Conservation (phyloP, 306 rosid species). For the Ziziphus jujuba region DNA sequence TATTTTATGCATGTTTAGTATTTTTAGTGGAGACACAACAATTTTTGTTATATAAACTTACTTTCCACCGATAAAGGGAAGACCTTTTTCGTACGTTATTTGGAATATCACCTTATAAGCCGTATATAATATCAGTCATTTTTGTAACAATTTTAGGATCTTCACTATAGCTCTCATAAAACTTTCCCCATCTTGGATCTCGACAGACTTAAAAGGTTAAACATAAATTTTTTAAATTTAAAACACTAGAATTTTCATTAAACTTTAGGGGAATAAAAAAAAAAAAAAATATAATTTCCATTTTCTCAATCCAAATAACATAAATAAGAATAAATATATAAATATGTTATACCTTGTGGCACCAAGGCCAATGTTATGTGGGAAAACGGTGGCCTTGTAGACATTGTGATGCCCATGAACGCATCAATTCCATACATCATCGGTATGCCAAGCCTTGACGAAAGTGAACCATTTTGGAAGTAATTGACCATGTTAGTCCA, state of each 20-base stretch:
- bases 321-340: too few species aligned
- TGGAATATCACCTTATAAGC: constrained; percentile 17
- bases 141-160: constrained; percentile 7
- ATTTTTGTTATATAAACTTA: neutral
- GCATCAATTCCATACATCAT: constrained; percentile 37
- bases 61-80: constrained; percentile 13
- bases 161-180: constrained; percentile 24
- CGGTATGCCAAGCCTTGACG: constrained; percentile 28
- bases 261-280: neutral
- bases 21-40: too few species aligned
- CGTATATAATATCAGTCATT: constrained; percentile 17
- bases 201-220: constrained; percentile 8
- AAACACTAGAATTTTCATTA: neutral
- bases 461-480: constrained; percentile 25
- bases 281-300: too few species aligned
- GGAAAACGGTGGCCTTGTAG: constrained; percentile 31
- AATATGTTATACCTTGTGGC: constrained; percentile 26
- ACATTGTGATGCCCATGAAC: constrained; percentile 37
- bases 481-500: constrained; percentile 26
- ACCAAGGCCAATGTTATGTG: constrained; percentile 37
- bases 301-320: too few species aligned
- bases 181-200: constrained; percentile 20
- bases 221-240: neutral
- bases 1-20: too few species aligned
- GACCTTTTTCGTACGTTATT: constrained; percentile 1